Conservation (phyloP, 805 yeast species). For the Wickerhamiella azymoides region DNA sequence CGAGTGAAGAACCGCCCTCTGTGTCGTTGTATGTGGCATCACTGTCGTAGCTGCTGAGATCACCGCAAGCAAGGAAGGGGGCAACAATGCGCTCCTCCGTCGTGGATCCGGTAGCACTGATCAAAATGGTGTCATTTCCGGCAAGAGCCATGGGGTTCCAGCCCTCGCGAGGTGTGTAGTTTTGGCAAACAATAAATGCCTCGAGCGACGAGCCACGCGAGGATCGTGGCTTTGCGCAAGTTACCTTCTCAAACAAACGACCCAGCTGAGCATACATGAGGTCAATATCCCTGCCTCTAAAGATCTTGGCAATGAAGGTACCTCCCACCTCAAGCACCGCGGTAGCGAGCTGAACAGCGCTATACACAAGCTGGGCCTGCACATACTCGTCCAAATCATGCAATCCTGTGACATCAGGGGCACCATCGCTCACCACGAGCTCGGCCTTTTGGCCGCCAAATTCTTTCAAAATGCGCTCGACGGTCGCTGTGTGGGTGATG, state of each 20-base stretch:
- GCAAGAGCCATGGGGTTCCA: slow-evolving; percentile 51
- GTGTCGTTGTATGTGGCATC: slow-evolving; percentile 78
- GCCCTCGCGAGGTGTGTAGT: slow-evolving; percentile 67
- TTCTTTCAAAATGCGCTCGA: slow-evolving; percentile 55
- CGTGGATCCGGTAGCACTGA: slow-evolving; percentile 6
- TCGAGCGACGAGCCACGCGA: slow-evolving; percentile 91
- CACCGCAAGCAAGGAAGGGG: slow-evolving; percentile 94
- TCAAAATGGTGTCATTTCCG: slow-evolving; percentile 32
- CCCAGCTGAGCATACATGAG: slow-evolving; percentile 86
- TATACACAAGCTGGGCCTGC: slow-evolving; percentile 83
- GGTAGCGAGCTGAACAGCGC: slow-evolving; percentile 85
- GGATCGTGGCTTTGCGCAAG: slow-evolving; percentile 93
- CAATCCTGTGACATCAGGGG: slow-evolving; percentile 95
- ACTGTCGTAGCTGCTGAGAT: slow-evolving; percentile 72
- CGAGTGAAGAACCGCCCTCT: slow-evolving; percentile 44
- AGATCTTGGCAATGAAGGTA: slow-evolving; percentile 87
- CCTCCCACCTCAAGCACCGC: slow-evolving; percentile 85
- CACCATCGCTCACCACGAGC: slow-evolving; percentile 93
- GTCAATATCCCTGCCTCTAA: slow-evolving; percentile 92
- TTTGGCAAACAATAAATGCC: slow-evolving; percentile 84
- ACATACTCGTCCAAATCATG: slow-evolving; percentile 95
- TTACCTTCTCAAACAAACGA: slow-evolving; percentile 65
- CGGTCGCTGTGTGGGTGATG: slow-evolving; percentile 88
- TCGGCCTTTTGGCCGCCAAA: slow-evolving; percentile 93
- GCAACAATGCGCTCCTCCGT: slow-evolving; percentile 63